These are phyloP conservation scores for Boletus reticulatus DNA, from an alignment of 768 basidiomycete genomes.

Conservation along the genomic window DNA sequence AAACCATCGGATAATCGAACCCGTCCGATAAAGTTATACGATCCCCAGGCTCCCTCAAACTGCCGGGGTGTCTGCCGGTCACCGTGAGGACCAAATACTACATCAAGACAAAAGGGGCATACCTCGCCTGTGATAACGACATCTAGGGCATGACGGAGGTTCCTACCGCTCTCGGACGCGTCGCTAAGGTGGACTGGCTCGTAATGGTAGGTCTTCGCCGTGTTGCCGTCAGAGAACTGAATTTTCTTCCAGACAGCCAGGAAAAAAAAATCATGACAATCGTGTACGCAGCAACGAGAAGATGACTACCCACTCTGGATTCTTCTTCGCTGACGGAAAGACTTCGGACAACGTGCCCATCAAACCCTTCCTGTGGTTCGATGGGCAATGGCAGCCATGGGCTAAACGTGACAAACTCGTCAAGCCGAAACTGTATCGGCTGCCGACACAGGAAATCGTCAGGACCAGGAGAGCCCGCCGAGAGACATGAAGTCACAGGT, in stretches of 20 bases:
- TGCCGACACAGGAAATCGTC: constrained; percentile 42
- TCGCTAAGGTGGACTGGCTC: constrained; percentile 31
- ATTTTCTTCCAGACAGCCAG: constrained; percentile 16
- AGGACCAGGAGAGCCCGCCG: constrained; percentile 6
- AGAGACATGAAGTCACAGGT: constrained; percentile 17
- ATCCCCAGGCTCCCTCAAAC: constrained; percentile 65
- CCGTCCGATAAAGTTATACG: constrained; percentile 58
- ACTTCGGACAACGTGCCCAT: constrained; percentile 23
- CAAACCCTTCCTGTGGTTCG: constrained; percentile 17
- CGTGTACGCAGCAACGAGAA: constrained; percentile 9
- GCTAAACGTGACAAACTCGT: constrained; percentile 43
- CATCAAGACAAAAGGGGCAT: constrained; percentile 20
- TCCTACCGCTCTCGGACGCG: constrained; percentile 27
- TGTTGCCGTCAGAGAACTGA: constrained; percentile 29
- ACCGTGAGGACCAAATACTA: constrained; percentile 23
- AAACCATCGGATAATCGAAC: constrained; percentile 54
- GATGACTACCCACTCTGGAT: constrained; percentile 23
- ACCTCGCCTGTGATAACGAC: constrained; percentile 38
- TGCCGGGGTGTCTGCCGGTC: constrained; percentile 46
- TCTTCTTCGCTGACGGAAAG: constrained; percentile 20
- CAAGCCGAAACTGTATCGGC: constrained; percentile 49
- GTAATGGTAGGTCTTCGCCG: constrained; percentile 25
- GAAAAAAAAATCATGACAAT: constrained; percentile 17
- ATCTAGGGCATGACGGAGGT: constrained; percentile 32
- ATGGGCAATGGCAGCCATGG: constrained; percentile 36